These are phyloP conservation scores for Thamnidium elegans DNA, from an alignment of 192 early-diverging fungal species.

Conservation along the genomic window DNA sequence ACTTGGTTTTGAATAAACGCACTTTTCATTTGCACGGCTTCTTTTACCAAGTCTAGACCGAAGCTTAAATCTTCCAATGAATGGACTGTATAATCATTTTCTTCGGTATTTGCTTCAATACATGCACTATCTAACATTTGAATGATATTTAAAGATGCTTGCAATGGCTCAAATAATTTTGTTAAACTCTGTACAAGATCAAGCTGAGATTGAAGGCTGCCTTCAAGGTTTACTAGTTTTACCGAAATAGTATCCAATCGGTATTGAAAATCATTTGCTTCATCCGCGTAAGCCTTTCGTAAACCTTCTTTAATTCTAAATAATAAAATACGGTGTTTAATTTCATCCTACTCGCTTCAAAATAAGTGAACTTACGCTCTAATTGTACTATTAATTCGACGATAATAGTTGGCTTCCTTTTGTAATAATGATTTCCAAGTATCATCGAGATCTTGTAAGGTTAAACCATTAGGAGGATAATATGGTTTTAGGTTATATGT, in stretches of 20 bases:
- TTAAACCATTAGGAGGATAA: conserved; percentile 71
- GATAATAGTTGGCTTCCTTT: conserved; percentile 77
- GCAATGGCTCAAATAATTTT: conserved; percentile 49
- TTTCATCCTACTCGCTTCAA: no score
- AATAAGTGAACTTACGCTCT: conserved; percentile 69
- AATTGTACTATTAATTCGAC: conserved; percentile 80
- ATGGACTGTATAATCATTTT: conserved; percentile 92
- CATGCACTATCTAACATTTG: conserved; percentile 66
- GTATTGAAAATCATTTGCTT: conserved; percentile 78
- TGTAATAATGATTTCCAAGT: conserved; percentile 72
- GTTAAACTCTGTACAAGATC: conserved; percentile 60
- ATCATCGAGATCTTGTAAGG: conserved; percentile 70
- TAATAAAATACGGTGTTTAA: neutral
- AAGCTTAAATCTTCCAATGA: conserved; percentile 87
- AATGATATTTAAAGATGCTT: conserved; percentile 51
- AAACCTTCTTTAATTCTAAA: conserved; percentile 77
- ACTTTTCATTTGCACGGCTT: conserved; percentile 74
- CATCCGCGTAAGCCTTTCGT: conserved; percentile 73
- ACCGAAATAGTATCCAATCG: conserved; percentile 69
- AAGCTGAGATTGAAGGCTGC: conserved; percentile 65
- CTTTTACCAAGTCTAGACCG: conserved; percentile 76
- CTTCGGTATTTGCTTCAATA: conserved; percentile 83
- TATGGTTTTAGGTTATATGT: conserved; percentile 92
- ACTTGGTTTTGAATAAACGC: conserved; percentile 94
- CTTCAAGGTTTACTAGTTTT: conserved; percentile 65